A percentile compares a stretch with the other conserved stretches of the same genome.
Conservation (phyloP, 228 moss, liverwort and hornwort species). For the Sphagnum magellanicum region DNA sequence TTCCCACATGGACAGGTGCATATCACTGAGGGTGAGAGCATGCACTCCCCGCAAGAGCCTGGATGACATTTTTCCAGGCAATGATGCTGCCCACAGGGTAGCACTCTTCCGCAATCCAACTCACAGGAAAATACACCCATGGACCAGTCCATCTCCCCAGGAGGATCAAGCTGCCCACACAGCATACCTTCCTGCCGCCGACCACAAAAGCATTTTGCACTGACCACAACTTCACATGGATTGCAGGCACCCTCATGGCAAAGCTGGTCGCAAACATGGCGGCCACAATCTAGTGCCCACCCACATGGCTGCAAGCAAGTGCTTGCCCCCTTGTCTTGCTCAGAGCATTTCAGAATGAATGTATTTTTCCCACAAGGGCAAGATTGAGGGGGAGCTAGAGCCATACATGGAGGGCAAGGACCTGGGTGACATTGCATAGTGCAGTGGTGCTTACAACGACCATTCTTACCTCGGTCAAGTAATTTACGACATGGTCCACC, state of each 20-base stretch:
- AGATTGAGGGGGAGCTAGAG: conserved; percentile 72
- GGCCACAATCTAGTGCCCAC: conserved; percentile 60
- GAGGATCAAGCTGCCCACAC: conserved; percentile 74
- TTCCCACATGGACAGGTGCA: conserved; percentile 91
- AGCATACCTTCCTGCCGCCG: conserved; percentile 41
- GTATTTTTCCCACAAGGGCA: conserved; percentile 89
- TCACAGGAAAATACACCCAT: conserved; percentile 76
- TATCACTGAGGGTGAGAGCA: conserved; percentile 69
- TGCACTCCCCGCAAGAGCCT: conserved; percentile 81
- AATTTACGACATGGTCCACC: conserved; percentile 88
- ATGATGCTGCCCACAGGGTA: conserved; percentile 71
- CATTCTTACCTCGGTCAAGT: conserved; percentile 64
- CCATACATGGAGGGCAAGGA: conserved; percentile 92
- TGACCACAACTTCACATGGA: conserved; percentile 51
- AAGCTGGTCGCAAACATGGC: conserved; percentile 60
- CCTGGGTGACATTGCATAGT: conserved; percentile 98
- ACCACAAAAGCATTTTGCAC: conserved; percentile 82
- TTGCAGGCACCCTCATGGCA: conserved; percentile 87
- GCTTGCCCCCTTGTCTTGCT: conserved; percentile 55
- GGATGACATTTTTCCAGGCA: conserved; percentile 87
- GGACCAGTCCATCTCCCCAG: conserved; percentile 56
- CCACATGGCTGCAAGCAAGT: conserved; percentile 82
- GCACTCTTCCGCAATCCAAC: conserved; percentile 46
- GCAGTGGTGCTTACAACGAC: conserved; percentile 80
- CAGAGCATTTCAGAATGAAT: conserved; percentile 63